Conservation (phyloP, 202 grass and related monocot species). For the Hordeum pubiflorum region DNA sequence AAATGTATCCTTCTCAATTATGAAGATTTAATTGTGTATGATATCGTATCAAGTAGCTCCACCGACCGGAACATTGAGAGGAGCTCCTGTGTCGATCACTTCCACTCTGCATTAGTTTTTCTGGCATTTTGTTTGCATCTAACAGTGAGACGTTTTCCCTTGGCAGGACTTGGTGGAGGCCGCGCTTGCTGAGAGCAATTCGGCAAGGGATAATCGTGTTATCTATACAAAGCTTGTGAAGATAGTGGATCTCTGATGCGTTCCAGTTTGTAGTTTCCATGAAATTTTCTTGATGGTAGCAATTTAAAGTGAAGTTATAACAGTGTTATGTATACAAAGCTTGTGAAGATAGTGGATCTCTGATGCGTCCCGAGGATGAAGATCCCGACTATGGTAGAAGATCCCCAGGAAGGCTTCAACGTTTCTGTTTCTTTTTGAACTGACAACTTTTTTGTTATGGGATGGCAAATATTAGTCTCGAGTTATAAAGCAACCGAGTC, state of each 20-base stretch:
- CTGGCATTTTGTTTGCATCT: neutral
- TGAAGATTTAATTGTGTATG: neutral
- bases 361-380: too few relatives aligned
- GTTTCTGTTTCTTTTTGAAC: neutral
- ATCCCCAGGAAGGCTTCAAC: too few relatives aligned
- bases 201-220: slow-evolving; percentile 69
- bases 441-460: neutral
- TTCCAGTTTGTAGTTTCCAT: neutral
- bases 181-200: slow-evolving; percentile 77
- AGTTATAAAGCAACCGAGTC: neutral
- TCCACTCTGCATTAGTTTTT: neutral
- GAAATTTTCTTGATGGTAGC: neutral
- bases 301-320: neutral
- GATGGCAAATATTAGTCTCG: neutral
- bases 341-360: too few relatives aligned
- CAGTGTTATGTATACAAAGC: too few relatives aligned
- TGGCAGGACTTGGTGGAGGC: slow-evolving; percentile 68
- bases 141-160: neutral
- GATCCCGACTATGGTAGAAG: too few relatives aligned
- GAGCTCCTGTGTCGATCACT: too few relatives aligned
- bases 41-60: neutral
- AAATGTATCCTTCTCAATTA: neutral
- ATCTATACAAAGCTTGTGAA: slow-evolving; percentile 76
- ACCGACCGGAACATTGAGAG: too few relatives aligned
- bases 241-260: slow-evolving; percentile 47